These are phyloP conservation scores for Acanthamoeba culbertsoni DNA, from an alignment of 208 protist species.

Conservation along the genomic window DNA sequence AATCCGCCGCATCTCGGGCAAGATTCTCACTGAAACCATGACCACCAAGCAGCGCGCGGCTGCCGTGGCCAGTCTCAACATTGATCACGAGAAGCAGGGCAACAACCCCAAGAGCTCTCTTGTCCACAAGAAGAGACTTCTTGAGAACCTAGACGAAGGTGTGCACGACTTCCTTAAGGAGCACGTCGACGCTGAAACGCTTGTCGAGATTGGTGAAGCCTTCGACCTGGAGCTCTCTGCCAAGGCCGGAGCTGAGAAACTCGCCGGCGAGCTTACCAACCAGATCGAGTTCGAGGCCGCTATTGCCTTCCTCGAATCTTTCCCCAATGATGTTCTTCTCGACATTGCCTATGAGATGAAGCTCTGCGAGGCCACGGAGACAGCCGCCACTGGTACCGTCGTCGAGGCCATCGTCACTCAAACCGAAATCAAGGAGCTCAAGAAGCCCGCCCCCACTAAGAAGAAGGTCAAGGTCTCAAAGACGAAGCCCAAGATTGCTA, in stretches of 20 bases:
- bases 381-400: not conserved
- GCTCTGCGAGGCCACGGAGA: not conserved
- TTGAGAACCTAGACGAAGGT: not conserved
- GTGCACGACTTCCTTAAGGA: not conserved
- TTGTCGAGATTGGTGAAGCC: not conserved
- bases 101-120: slow-evolving; percentile 56
- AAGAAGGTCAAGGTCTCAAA: slow-evolving; percentile 52
- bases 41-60: slow-evolving; percentile 6
- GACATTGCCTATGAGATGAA: slow-evolving; percentile 36
- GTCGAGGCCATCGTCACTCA: slow-evolving; percentile 41
- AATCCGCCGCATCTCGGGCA: not conserved
- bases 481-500: slow-evolving; percentile 1
- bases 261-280: slow-evolving; percentile 9
- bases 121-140: slow-evolving; percentile 50
- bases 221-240: not conserved
- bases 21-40: slow-evolving; percentile 3
- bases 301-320: slow-evolving; percentile 8
- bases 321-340: not conserved
- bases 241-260: not conserved
- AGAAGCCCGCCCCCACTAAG: slow-evolving; percentile 40
- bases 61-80: slow-evolving; percentile 46
- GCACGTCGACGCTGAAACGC: not conserved
- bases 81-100: slow-evolving; percentile 15
- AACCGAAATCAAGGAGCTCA: not conserved
- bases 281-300: not conserved